Base-by-base conservation (phyloP, 305 asterid species). In the Rubia tinctorum region DNA sequence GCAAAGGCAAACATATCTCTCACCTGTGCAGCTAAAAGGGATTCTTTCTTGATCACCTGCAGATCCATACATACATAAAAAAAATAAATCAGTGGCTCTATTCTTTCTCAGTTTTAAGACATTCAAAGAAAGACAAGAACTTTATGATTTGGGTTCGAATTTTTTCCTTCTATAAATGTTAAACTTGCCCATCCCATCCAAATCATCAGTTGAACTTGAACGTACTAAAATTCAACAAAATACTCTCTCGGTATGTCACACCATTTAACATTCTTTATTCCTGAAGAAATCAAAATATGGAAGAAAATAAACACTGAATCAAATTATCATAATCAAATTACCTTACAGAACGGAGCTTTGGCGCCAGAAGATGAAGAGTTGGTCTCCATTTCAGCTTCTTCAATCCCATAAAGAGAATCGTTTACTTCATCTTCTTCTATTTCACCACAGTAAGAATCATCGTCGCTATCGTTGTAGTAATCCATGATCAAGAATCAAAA, bases 1-100 rank as follows among this genome's bases (percentile, higher is more conserved):
- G 11, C 53, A 66, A 37, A 39, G 30, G 17, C 43, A 43, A 9
- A 14, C 8, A 27, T 62, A 15, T 61, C 81, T 71, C 49, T 71
- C 56, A 86, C 93, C 89, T 88, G 94, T 40, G 94, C 94, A 34
- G 82, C 87, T 82, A 88, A 73, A 73, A 88, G 87, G 51, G 86
- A 83, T 72, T 88, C 89, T 75, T 82, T 79, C 43, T 79, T 84
- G 74, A 88, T 86, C 27, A 88, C 88, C 94, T 88, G 72, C 64
- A 58, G 79, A 75, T 40, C 60, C 69, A 39, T 77, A 59, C 27
- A 51, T 60, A 25, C 45, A 44, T 11, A 34, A 56, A 74, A 45
- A 78, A 5, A 34, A n/a, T n/a, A 25, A 69, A 65, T 49, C 67
- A 58, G 74, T 37, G 53, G 23, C 47, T 44, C 27, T 39, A 10